Evolutionary conservation across 2,329 filamentous ascomycete genomes (phyloP), one percentile per base, ranked within the genome.

Genomic region (Magnaporthiopsis poae): DNA sequence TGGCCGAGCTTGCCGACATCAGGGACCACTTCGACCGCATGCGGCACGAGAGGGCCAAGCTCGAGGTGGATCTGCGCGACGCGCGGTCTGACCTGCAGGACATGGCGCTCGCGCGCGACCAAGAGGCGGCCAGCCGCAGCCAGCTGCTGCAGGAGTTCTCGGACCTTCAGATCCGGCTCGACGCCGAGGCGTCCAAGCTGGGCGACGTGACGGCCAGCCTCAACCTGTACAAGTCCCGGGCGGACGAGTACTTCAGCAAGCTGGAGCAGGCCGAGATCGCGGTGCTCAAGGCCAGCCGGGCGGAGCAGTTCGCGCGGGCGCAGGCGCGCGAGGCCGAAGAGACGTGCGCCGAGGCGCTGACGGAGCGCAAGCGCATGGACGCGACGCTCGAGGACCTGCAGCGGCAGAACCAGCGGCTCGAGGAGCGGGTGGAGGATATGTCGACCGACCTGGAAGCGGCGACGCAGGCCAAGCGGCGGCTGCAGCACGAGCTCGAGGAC

Each of bases 401-500:
- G 75, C 88, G 91, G 59, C 90, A 95, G 75, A 92, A 91, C 67
- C 93, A 97, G 75, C 88, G 90, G 61, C 88, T 94, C 63, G 94
- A 98, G 73, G 94, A 96, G 79, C 90, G 89, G 73, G 83, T 97
- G 64, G 94, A 98, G 74, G 94, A 99, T 74, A 81, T 96, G 61
- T 91, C 91, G 31, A 94, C 94, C 0, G 94, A 99, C 74, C 84
- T 97, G 11, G 90, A 96, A 68, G 88, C 88, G 27, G 91, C 90
- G 2, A 81, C 91, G 25, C 93, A 97, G 79, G 88, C 92, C 27
- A 96, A 96, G 84, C 96, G 93, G 79, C 87, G 94, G 68, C 87
- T 98, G 31, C 94, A 99, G 76, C 93, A 98, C 74, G 94, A 99
- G 79, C 88, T 99, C 2, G 94, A 98, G 77, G 94, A 99, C 77